Evolutionary conservation across 495 filamentous ascomycete genomes (phyloP).

Genomic region (Penicillium verhagenii): DNA sequence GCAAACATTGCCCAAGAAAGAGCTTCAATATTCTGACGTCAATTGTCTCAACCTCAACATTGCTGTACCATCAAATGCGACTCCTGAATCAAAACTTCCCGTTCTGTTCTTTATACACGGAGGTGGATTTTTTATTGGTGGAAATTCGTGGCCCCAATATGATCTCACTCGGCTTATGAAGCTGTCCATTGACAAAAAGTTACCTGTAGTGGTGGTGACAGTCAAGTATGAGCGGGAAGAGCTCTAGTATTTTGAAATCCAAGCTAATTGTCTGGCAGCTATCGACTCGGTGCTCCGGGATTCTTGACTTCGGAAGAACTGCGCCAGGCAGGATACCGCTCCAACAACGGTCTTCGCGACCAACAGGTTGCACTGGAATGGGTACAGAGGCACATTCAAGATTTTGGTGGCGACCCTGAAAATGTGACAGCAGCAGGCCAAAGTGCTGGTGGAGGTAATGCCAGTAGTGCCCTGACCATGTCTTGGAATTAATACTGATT

Average conservation of each 20-base stretch:
- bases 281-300: not conserved
- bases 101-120: slow-evolving; percentile 49
- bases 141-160: slow-evolving; percentile 42
- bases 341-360: slow-evolving; percentile 1
- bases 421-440: slow-evolving; percentile 65
- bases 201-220: slow-evolving; percentile 1
- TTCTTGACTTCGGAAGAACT: slow-evolving; percentile 2
- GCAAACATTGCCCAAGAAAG: slow-evolving; percentile 29
- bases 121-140: slow-evolving; percentile 39
- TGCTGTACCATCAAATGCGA: slow-evolving; percentile 31
- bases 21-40: slow-evolving; percentile 26
- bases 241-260: slow-evolving; percentile 5
- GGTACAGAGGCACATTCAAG: slow-evolving; percentile 35
- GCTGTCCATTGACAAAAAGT: slow-evolving; percentile 37
- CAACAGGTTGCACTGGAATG: slow-evolving; percentile 26
- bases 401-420: slow-evolving; percentile 66
- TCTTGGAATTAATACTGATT: not conserved
- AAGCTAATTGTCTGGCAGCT: not conserved
- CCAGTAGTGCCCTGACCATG: not conserved
- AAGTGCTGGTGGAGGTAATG: slow-evolving; percentile 59
- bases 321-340: not conserved
- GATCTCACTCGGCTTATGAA: slow-evolving; percentile 37
- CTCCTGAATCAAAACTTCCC: slow-evolving; percentile 33
- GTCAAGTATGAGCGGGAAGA: slow-evolving; percentile 12
- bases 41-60: slow-evolving; percentile 49